Percentiles rank a stretch among this genome's conserved stretches.
Evolutionary conservation across 2,329 filamentous ascomycete species (phyloP).

Genomic region (Penicillium aurantiogriseum): DNA sequence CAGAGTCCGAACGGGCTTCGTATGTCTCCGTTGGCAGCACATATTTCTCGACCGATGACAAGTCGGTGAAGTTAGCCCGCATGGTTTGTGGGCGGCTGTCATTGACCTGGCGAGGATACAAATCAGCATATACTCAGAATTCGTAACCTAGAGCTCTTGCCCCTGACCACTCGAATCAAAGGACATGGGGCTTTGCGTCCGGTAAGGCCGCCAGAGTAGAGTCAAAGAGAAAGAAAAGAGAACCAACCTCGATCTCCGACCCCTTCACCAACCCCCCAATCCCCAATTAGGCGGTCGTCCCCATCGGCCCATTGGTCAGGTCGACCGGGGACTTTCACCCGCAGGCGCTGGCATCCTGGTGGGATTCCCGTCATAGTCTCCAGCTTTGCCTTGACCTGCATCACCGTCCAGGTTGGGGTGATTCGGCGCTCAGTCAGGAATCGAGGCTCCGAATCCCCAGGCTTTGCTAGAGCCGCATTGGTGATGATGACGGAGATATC

Average conservation of each 20-base stretch:
- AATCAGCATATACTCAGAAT: background rate
- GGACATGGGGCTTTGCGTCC: background rate
- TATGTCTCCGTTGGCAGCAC: constrained; percentile 84
- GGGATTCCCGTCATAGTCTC: constrained; percentile 93
- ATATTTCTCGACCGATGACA: constrained; percentile 82
- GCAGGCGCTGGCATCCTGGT: constrained; percentile 72
- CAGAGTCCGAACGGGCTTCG: constrained; percentile 79
- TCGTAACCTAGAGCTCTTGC: no score
- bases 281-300: constrained; percentile 67
- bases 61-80: constrained; percentile 77
- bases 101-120: constrained; percentile 57
- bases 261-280: constrained; percentile 44
- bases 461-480: constrained; percentile 23
- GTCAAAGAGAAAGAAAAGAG: background rate
- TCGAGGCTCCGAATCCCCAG: constrained; percentile 27
- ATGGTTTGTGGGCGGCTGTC: constrained; percentile 75
- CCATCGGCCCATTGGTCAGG: constrained; percentile 63
- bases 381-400: constrained; percentile 78
- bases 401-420: constrained; percentile 87
- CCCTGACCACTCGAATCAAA: background rate
- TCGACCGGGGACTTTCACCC: constrained; percentile 62
- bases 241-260: constrained; percentile 45
- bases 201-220: background rate
- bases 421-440: constrained; percentile 81
- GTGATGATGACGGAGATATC: constrained; percentile 44